Evolutionary conservation across 2,329 filamentous ascomycete species (phyloP), one percentile per base, ranked within the genome.

Genomic region (Cyclaneusma minus): DNA sequence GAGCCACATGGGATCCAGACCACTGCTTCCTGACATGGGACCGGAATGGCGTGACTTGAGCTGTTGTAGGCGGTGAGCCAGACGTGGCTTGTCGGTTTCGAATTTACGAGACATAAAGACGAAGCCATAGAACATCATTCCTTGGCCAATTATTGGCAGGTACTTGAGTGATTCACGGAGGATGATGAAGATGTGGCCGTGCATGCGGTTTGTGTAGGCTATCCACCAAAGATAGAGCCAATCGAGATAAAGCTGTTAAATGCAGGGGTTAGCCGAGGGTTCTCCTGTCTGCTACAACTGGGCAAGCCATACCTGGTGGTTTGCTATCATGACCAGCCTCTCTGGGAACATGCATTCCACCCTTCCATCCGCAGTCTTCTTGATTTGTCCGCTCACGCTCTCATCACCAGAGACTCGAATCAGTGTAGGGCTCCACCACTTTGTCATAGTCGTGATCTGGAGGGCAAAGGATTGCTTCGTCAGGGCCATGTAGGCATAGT

Each of bases 141-240:
- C 81, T 46, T 69, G 72, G 2, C 83, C 83, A 14, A 91, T 63
- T 28, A 91, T 53, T 2, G 83, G 83, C 10, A 92, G 72, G 38
- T 71, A 75, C 48, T 81, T 84, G 34, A 92, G 58, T 2, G 80
- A 85, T 47, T 92, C 80, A 45, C 92, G 92, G 27, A 91, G 58
- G 42, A 92, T 87, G 47, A 92, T 92, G 56, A 83, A 91, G 42
- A 92, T 64, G 45, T 83, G 77, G 7, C 84, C 83, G 42, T 89
- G 79, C 68, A 83, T 82, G 2, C 41, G 49, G 43, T 74, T 75
- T 14, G 79, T 82, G 43, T 92, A 92, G n/a, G 74, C 80, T 14
- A 83, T 74, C 83, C 83, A 92, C 83, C 83, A 92, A 6, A 92
- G 65, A 47, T 92, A 92, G 6, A 91, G 54, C 83, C 82, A 92